A percentile compares a stretch with the other conserved stretches of the same genome.
These are phyloP conservation scores for Ascochyta clinopodiicola DNA, from an alignment of 2,329 filamentous ascomycete genomes.

Conservation along the genomic window DNA sequence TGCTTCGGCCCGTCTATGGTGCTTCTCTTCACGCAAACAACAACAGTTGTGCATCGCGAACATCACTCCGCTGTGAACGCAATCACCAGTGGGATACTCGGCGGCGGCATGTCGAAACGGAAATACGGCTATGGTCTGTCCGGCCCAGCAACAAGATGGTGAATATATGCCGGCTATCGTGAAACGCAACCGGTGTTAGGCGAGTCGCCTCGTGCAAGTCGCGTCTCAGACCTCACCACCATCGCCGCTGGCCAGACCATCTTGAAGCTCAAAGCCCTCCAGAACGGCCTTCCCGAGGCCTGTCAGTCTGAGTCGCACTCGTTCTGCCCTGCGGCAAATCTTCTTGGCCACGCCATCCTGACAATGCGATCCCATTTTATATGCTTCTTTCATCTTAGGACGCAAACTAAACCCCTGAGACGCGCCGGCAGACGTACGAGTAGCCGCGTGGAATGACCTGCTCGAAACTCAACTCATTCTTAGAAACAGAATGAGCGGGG, in stretches of 20 bases:
- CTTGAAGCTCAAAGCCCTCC: conserved; percentile 39
- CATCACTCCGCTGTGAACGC: neutral
- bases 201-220: conserved; percentile 33
- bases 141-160: neutral
- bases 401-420: conserved; percentile 30
- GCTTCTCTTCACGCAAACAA: conserved; percentile 7
- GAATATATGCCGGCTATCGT: conserved; percentile 11
- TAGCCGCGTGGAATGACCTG: conserved; percentile 35
- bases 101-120: neutral
- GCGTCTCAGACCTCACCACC: conserved; percentile 42
- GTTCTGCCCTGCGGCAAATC: conserved; percentile 21
- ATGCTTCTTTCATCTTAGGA: conserved; percentile 29
- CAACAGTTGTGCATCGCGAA: conserved; percentile 13
- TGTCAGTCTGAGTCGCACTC: conserved; percentile 28
- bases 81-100: neutral
- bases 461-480: conserved; percentile 33
- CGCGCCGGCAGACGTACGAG: conserved; percentile 25
- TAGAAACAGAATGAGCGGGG: conserved; percentile 41
- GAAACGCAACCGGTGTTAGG: conserved; percentile 42
- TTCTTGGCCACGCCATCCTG: conserved; percentile 29
- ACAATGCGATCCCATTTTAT: conserved; percentile 33
- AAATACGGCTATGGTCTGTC: neutral
- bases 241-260: conserved; percentile 44
- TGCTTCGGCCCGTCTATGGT: conserved; percentile 2
- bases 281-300: conserved; percentile 24